Conservation (phyloP, 129 eudicot species). For the Artemisia argyi region DNA sequence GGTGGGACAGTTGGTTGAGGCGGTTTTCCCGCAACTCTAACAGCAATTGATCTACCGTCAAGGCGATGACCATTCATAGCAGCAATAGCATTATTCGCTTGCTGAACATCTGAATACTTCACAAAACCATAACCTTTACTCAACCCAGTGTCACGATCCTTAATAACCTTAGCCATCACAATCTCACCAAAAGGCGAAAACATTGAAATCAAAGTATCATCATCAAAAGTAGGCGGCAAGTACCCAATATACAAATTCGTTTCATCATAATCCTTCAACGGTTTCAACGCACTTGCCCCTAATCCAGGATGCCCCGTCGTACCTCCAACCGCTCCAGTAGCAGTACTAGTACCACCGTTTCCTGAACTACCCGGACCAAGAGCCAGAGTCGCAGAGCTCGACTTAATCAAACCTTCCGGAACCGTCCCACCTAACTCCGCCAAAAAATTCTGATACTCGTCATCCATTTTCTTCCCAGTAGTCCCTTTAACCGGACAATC, state of each 20-base stretch:
- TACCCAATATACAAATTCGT: conserved; percentile 80
- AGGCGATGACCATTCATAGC: conserved; percentile 70
- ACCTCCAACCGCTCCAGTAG: conserved; percentile 9
- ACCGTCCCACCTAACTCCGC: conserved; percentile 83
- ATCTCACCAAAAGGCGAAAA: conserved; percentile 79
- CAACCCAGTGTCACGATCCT: conserved; percentile 56
- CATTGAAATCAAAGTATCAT: conserved; percentile 62
- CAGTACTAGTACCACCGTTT: conserved; percentile 38
- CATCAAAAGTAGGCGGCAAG: conserved; percentile 75
- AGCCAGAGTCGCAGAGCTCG: conserved; percentile 42
- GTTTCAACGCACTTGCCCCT: conserved; percentile 31
- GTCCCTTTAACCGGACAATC: conserved; percentile 87
- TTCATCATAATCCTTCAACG: conserved; percentile 70
- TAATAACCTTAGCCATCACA: conserved; percentile 84
- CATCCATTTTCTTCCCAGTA: conserved; percentile 89
- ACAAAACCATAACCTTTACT: conserved; percentile 93
- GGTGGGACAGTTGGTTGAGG: conserved; percentile 70
- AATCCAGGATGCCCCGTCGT: conserved; percentile 6
- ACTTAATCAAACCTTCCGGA: conserved; percentile 52
- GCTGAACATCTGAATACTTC: conserved; percentile 66
- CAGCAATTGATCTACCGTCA: conserved; percentile 85
- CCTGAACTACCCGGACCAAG: conserved; percentile 56
- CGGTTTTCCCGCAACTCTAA: conserved; percentile 84
- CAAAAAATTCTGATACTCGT: conserved; percentile 77
- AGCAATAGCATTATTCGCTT: conserved; percentile 76